Percentiles rank a stretch among this genome's conserved stretches.
Conservation (phyloP, 495 filamentous ascomycete genomes). For the Penicillium subrubescens region DNA sequence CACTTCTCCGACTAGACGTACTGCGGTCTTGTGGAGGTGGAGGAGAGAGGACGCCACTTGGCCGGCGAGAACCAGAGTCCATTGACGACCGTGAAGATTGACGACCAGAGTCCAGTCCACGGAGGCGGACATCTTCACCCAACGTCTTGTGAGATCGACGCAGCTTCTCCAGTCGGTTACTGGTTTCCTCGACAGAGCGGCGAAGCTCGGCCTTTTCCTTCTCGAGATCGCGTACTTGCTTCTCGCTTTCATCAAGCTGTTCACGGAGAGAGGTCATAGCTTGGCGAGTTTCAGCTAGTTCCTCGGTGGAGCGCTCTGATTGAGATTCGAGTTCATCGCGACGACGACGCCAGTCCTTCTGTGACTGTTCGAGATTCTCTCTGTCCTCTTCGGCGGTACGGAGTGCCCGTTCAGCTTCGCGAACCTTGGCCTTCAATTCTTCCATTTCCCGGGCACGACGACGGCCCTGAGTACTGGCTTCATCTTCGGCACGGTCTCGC, state of each 20-base stretch:
- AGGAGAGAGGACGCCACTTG: conserved; percentile 39
- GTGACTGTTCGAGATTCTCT: conserved; percentile 67
- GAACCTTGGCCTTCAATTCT: conserved; percentile 74
- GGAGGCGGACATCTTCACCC: conserved; percentile 43
- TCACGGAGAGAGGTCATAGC: conserved; percentile 80
- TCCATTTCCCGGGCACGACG: conserved; percentile 80
- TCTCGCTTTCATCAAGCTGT: conserved; percentile 83
- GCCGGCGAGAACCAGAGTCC: conserved; percentile 58
- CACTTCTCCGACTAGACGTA: conserved; percentile 40
- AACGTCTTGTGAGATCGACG: conserved; percentile 68
- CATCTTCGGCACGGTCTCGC: conserved; percentile 89
- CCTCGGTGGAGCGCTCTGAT: conserved; percentile 66
- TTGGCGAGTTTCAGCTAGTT: conserved; percentile 70
- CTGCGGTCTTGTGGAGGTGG: conserved; percentile 38
- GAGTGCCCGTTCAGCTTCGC: conserved; percentile 79
- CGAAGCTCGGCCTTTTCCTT: conserved; percentile 77
- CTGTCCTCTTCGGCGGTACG: conserved; percentile 67
- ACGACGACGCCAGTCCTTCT: conserved; percentile 71
- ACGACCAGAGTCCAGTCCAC: conserved; percentile 43
- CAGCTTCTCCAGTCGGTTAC: conserved; percentile 74
- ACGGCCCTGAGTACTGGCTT: conserved; percentile 75
- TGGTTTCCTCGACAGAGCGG: conserved; percentile 74
- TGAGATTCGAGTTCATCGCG: conserved; percentile 73
- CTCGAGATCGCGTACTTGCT: conserved; percentile 77
- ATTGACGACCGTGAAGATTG: conserved; percentile 66